Base-by-base conservation (phyloP, 2,329 filamentous ascomycete genomes). In the Clathrospora elynae region DNA sequence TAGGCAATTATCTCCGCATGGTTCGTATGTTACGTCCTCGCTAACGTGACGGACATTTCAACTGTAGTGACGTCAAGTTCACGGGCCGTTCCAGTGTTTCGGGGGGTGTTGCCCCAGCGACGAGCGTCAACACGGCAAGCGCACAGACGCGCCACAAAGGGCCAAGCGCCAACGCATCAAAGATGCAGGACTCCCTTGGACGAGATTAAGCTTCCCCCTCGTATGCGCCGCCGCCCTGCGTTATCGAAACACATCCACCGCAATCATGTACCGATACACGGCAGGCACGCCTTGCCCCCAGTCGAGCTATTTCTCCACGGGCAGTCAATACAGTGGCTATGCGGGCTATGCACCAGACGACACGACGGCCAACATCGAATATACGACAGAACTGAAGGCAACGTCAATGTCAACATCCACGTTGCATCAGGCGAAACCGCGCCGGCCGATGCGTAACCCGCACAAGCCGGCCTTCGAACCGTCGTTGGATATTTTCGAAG, bases 331-430 rank as follows among this genome's bases (percentile, higher is more conserved):
- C 49, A 46, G 42, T 43, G 49, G 63, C 28, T 55, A 63, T 46
- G 55, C 51, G 29, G 57, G 46, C 19, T 55, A 47, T 37, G 38
- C 55, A 13, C 46, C 53, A 42, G 61, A 68, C 50, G 63, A 64
- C 46, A 69, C 67, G 12, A 71, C 68, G 0, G 55, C 64, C 12
- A 67, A 68, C 38, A 49, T 72, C 33, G 66, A 72, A 40, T 72
- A 69, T 49, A 72, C 70, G 9, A 70, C 62, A 23, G 65, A 70
- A 34, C 19, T 71, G 22, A 58, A 68, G 38, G 38, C 64, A 5
- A 51, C 51, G 9, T 32, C 64, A 16, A n/a, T n/a, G n/a, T n/a
- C n/a, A n/a, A n/a, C n/a, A n/a, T n/a, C n/a, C n/a, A n/a, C n/a
- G n/a, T n/a, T n/a, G n/a, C 50, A 56, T 26, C 58, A 64, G 25